Evolutionary conservation across 108 stramenopile species (phyloP).

Genomic region (Skeletonema grethae): DNA sequence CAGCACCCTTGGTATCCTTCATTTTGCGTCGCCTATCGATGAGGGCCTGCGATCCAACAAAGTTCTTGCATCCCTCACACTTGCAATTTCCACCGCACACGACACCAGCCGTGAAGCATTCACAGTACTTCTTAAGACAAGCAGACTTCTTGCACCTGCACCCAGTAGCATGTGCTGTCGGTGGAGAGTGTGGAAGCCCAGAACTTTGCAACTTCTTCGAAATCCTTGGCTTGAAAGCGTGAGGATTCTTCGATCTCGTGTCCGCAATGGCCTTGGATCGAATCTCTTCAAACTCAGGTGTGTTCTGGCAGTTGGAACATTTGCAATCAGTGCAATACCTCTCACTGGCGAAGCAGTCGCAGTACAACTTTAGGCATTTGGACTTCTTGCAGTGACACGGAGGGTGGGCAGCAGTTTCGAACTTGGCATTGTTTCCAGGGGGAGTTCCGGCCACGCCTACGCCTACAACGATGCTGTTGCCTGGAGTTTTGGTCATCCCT

Average conservation of each 20-base stretch:
- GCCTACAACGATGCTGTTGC: not conserved
- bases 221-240: conserved; percentile 79
- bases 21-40: conserved; percentile 85
- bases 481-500: not conserved
- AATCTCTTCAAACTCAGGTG: conserved; percentile 60
- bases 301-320: conserved; percentile 89
- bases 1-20: conserved; percentile 79
- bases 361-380: conserved; percentile 95
- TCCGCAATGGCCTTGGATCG: conserved; percentile 91
- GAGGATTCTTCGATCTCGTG: conserved; percentile 80
- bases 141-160: conserved; percentile 93
- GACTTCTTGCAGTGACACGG: conserved; percentile 92
- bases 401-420: not conserved
- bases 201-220: conserved; percentile 19
- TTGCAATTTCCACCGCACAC: conserved; percentile 94
- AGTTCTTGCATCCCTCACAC: conserved; percentile 91
- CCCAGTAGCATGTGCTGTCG: conserved; percentile 79
- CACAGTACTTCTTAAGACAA: conserved; percentile 99
- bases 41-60: conserved; percentile 71
- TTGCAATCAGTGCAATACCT: conserved; percentile 90
- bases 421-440: conserved; percentile 16
- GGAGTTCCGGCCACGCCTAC: conserved; percentile 1
- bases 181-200: conserved; percentile 3
- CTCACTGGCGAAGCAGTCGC: conserved; percentile 92
- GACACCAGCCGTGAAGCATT: conserved; percentile 95